A percentile compares a stretch with the other conserved stretches of the same genome.
Conservation (phyloP, 768 basidiomycete genomes). For the Leccinum fibrillosum region DNA sequence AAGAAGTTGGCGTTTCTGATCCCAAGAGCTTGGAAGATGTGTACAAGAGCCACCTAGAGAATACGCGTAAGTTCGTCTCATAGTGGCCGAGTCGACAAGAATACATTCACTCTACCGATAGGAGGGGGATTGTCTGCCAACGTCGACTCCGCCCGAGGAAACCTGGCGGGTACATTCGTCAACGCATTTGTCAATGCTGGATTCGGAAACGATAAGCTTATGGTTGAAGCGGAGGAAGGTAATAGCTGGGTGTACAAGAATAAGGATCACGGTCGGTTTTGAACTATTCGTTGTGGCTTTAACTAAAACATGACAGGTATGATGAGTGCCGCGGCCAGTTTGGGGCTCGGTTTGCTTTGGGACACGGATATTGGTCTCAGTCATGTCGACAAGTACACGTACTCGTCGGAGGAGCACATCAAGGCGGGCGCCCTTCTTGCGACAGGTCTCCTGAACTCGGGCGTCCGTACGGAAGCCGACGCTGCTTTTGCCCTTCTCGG, state of each 20-base stretch:
- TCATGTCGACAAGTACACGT: constrained; percentile 97
- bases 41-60: constrained; percentile 95
- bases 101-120: constrained; percentile 22
- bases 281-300: not conserved
- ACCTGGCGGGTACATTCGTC: constrained; percentile 95
- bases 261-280: constrained; percentile 83
- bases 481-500: constrained; percentile 87
- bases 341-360: constrained; percentile 93
- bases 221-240: constrained; percentile 95
- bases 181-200: constrained; percentile 99
- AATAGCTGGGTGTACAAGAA: constrained; percentile 99
- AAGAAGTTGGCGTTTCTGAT: constrained; percentile 87
- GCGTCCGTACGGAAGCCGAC: constrained; percentile 90
- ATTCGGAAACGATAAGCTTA: constrained; percentile 97
- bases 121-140: constrained; percentile 67
- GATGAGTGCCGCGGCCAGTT: constrained; percentile 93
- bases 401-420: constrained; percentile 94
- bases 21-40: constrained; percentile 94
- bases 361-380: constrained; percentile 92
- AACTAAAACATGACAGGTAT: constrained; percentile 54
- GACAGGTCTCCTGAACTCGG: constrained; percentile 87
- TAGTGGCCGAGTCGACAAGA: not conserved
- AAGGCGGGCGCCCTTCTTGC: constrained; percentile 97
- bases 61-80: constrained; percentile 56
- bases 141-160: constrained; percentile 91